Conservation (phyloP, 768 basidiomycete genomes). For the Auriscalpium orientale region DNA sequence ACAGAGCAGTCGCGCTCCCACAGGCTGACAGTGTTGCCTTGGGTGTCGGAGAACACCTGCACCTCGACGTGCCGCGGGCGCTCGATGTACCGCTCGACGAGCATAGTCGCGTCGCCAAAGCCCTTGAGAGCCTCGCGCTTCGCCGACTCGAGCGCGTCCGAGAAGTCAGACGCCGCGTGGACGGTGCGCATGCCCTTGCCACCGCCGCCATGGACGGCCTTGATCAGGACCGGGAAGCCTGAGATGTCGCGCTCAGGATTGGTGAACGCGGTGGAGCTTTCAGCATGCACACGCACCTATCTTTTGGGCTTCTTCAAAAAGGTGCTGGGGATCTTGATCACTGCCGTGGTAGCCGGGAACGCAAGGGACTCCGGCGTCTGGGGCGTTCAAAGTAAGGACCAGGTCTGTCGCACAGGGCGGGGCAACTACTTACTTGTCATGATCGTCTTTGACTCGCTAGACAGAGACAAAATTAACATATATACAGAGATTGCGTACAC, state of each 20-base stretch:
- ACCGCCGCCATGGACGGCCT: constrained; percentile 93
- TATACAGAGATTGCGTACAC: neutral
- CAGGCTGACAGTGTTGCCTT: constrained; percentile 81
- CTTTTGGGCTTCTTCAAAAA: constrained; percentile 58
- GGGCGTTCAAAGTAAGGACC: neutral
- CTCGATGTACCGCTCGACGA: constrained; percentile 85
- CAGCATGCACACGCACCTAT: constrained; percentile 43
- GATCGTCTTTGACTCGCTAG: constrained; percentile 92
- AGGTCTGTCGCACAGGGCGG: neutral
- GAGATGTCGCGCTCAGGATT: neutral
- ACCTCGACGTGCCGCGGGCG: constrained; percentile 90
- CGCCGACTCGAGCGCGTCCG: constrained; percentile 78
- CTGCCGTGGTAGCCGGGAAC: constrained; percentile 91
- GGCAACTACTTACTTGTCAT: constrained; percentile 55
- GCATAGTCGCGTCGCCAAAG: constrained; percentile 80
- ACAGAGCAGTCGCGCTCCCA: constrained; percentile 95
- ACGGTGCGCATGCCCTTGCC: constrained; percentile 95
- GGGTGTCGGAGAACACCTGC: constrained; percentile 83
- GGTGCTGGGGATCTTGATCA: constrained; percentile 67
- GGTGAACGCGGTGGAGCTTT: neutral
- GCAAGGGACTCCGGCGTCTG: constrained; percentile 85
- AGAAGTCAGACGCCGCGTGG: constrained; percentile 56
- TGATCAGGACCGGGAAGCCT: constrained; percentile 91
- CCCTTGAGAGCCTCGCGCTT: constrained; percentile 82
- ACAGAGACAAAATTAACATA: neutral